Conservation (phyloP, 2,329 filamentous ascomycete species). For the Escovopsis sp. region DNA sequence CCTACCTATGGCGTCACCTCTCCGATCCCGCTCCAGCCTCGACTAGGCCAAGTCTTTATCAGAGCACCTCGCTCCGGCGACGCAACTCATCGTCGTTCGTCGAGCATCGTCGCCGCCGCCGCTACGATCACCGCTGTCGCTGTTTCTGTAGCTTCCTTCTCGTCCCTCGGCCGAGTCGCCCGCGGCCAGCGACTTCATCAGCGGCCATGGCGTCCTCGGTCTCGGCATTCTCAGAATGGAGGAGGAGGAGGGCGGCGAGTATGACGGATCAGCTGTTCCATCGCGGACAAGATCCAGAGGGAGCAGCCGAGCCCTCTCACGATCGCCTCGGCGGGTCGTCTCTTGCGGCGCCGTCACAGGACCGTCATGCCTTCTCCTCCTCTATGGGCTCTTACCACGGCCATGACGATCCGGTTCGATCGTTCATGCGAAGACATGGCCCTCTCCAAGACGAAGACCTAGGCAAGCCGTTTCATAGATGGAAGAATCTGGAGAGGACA, state of each 20-base stretch:
- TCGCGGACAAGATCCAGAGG: conserved; percentile 5
- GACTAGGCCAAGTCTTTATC: too few species aligned
- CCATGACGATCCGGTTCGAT: conserved; percentile 53
- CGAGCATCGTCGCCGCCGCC: too few species aligned
- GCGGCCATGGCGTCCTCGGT: conserved; percentile 33
- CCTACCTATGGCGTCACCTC: too few species aligned
- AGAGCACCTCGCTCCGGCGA: too few species aligned
- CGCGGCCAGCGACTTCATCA: not conserved
- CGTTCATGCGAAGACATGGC: conserved; percentile 46
- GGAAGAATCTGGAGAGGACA: too few species aligned
- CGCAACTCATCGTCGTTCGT: too few species aligned
- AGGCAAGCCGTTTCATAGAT: conserved; percentile 27
- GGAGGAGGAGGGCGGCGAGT: conserved; percentile 26
- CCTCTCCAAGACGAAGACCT: conserved; percentile 45
- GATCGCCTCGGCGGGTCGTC: conserved; percentile 10
- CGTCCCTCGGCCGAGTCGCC: too few species aligned
- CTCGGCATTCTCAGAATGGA: conserved; percentile 34
- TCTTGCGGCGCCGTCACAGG: conserved; percentile 4
- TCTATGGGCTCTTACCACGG: conserved; percentile 20
- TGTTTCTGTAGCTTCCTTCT: conserved; percentile 6
- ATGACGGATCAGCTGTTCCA: conserved; percentile 15
- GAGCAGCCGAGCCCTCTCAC: conserved; percentile 14
- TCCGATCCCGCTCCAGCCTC: too few species aligned
- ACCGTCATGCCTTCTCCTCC: conserved; percentile 22
- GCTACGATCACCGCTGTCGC: too few species aligned